phyloP scores from a whole-genome alignment of 2,329 filamentous ascomycete species.

The Penicillium hesseltinei region DNA sequence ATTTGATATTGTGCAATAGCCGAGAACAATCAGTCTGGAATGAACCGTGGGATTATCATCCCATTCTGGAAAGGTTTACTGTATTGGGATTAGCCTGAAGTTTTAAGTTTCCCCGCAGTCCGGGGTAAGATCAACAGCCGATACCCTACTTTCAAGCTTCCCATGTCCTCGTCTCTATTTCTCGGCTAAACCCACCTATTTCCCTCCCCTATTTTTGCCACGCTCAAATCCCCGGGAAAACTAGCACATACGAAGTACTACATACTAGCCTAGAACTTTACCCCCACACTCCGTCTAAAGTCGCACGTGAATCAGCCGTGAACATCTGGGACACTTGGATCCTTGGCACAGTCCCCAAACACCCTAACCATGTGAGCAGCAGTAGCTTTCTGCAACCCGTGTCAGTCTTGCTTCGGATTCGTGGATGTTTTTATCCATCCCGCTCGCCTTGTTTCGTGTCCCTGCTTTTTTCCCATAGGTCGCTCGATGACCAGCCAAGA shows the following conservation, averaged over 20 bases:
- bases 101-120: conserved; percentile 6
- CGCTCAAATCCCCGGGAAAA: not conserved
- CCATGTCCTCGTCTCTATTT: not conserved
- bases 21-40: not conserved
- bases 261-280: not conserved
- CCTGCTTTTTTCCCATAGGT: conserved; percentile 6
- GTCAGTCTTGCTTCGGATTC: conserved; percentile 15
- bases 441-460: conserved; percentile 13
- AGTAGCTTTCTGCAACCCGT: not conserved
- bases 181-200: not conserved
- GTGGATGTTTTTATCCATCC: conserved; percentile 21
- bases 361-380: conserved; percentile 1
- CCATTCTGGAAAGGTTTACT: not conserved
- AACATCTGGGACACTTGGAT: not conserved
- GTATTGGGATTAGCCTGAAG: not conserved
- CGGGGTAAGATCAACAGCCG: conserved; percentile 3
- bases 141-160: not conserved
- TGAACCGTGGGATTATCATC: not conserved
- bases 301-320: not conserved
- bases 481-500: conserved; percentile 6
- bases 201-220: not conserved
- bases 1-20: not conserved
- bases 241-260: not conserved
- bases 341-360: not conserved
- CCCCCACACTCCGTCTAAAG: conserved; percentile 1